Evolutionary conservation across 495 filamentous ascomycete species (phyloP).

Genomic region (Hypomontagnella submonticulosa): DNA sequence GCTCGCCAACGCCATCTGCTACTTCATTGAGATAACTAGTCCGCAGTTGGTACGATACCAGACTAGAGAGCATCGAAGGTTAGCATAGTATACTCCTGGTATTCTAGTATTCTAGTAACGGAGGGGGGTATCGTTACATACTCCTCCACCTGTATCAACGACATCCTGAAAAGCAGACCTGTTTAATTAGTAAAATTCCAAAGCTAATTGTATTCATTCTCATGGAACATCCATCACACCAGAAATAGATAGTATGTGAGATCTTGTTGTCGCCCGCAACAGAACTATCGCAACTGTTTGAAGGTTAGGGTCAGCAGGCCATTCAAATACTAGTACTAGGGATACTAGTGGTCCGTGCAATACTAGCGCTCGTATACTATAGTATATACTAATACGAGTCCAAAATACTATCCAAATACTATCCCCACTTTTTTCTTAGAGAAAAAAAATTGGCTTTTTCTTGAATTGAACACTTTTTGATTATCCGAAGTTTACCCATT

Average conservation of each 20-base stretch:
- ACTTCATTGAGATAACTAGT: conserved; percentile 89
- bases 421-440: too few species aligned
- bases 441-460: too few species aligned
- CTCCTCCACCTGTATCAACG: conserved; percentile 97
- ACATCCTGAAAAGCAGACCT: conserved; percentile 66
- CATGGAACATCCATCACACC: conserved; percentile 26
- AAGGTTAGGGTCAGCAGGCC: conserved; percentile 2
- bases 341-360: too few species aligned
- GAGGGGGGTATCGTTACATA: conserved; percentile 59
- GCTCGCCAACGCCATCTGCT: conserved; percentile 95
- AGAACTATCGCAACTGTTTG: neutral
- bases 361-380: too few species aligned
- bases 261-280: conserved; percentile 8
- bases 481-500: too few species aligned
- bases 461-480: too few species aligned
- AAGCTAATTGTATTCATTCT: conserved; percentile 24
- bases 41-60: conserved; percentile 92
- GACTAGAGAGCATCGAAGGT: conserved; percentile 59
- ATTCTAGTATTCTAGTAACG: conserved; percentile 8
- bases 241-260: neutral
- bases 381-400: too few species aligned
- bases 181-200: conserved; percentile 12
- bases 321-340: too few species aligned
- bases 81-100: conserved; percentile 15
- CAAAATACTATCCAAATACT: too few species aligned